A percentile compares a stretch with the other conserved stretches of the same genome.
phyloP scores from a whole-genome alignment of 768 basidiomycete species.

The Pleurotus sapidus region DNA sequence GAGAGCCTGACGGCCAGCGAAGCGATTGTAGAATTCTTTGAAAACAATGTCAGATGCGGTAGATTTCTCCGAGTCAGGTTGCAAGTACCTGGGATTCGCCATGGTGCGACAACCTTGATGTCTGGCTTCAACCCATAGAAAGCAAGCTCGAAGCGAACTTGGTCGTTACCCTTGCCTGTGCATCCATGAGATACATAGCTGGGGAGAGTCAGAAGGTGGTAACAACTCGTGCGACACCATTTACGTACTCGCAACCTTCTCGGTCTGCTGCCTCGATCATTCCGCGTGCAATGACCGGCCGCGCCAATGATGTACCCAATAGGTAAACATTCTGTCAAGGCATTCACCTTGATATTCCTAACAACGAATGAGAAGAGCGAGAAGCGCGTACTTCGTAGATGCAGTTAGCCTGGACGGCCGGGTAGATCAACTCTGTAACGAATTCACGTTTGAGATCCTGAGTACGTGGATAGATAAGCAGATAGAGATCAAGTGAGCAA shows the following conservation, averaged over 20 bases:
- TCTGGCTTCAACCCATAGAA: conserved; percentile 98
- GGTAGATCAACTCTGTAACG: conserved; percentile 94
- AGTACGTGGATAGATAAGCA: not conserved
- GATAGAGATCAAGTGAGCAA: not conserved
- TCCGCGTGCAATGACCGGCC: conserved; percentile 97
- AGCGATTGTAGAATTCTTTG: conserved; percentile 95
- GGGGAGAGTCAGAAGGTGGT: not conserved
- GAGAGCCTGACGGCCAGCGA: conserved; percentile 92
- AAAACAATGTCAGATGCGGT: not conserved
- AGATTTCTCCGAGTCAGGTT: not conserved
- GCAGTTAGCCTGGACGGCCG: conserved; percentile 96
- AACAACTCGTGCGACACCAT: not conserved
- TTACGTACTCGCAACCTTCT: conserved; percentile 92
- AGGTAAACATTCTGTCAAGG: conserved; percentile 82
- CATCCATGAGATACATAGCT: conserved; percentile 98
- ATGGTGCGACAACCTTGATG: conserved; percentile 98
- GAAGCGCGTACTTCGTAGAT: conserved; percentile 87
- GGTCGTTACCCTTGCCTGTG: conserved; percentile 99
- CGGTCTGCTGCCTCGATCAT: conserved; percentile 93
- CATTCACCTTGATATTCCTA: not conserved
- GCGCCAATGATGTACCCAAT: conserved; percentile 95
- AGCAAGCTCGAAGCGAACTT: conserved; percentile 98
- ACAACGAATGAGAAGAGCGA: not conserved
- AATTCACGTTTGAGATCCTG: conserved; percentile 96
- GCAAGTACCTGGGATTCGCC: conserved; percentile 83